A percentile compares a stretch with the other conserved stretches of the same genome.
These are phyloP conservation scores for Spiraea crenata DNA, from an alignment of 331 rosid species.

Conservation along the genomic window DNA sequence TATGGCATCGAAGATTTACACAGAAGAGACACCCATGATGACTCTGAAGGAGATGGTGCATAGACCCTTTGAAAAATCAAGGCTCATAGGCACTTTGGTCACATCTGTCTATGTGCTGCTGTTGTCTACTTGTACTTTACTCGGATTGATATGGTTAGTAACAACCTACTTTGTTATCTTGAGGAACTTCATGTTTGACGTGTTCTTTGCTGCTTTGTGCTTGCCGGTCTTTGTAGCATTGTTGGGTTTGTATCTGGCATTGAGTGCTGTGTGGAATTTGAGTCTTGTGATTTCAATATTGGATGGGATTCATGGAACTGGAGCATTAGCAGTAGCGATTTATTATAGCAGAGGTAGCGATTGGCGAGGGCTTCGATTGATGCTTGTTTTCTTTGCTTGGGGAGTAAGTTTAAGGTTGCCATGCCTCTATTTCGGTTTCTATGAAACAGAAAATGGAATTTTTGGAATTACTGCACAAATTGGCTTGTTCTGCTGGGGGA, in stretches of 20 bases:
- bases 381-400: conserved; percentile 55
- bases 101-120: conserved; percentile 35
- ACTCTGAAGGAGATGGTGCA: conserved; percentile 43
- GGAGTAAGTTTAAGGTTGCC: conserved; percentile 42
- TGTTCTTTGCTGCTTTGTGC: conserved; percentile 10
- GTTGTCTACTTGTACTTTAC: conserved; percentile 22
- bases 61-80: conserved; percentile 24
- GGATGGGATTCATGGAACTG: conserved; percentile 39
- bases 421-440: conserved; percentile 34
- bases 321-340: conserved; percentile 38
- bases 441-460: conserved; percentile 36
- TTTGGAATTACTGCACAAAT: conserved; percentile 36
- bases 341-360: conserved; percentile 36
- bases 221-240: conserved; percentile 19
- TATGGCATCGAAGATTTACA: conserved; percentile 36
- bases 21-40: conserved; percentile 28
- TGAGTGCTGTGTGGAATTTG: conserved; percentile 61
- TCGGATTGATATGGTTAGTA: conserved; percentile 34
- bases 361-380: conserved; percentile 42
- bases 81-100: conserved; percentile 35
- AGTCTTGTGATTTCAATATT: conserved; percentile 50
- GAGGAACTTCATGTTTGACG: not conserved
- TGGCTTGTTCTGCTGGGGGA: conserved; percentile 40
- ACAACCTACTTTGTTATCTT: conserved; percentile 15
- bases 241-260: conserved; percentile 39